phyloP scores from a whole-genome alignment of 2,329 filamentous ascomycete genomes.

The Pseudophaeomoniella oleicola region DNA sequence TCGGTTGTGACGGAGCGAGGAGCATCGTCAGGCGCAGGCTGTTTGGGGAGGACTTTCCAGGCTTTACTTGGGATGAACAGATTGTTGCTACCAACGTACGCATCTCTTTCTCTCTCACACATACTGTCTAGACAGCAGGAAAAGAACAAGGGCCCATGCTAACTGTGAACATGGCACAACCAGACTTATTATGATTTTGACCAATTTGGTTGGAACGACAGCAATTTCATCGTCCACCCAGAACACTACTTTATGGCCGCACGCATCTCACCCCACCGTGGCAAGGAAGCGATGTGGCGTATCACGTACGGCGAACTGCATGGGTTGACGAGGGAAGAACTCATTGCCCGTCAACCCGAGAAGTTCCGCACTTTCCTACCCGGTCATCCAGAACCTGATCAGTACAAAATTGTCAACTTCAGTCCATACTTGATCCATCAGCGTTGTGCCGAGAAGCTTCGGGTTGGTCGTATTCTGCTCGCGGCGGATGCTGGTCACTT shows the following conservation, averaged over 20 bases:
- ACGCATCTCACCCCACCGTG: slow-evolving; percentile 41
- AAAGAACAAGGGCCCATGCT: background rate
- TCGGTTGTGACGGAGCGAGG: slow-evolving; percentile 38
- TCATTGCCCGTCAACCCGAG: slow-evolving; percentile 35
- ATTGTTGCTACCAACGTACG: slow-evolving; percentile 6
- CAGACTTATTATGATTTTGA: slow-evolving; percentile 9
- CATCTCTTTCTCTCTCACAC: background rate
- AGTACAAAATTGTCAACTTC: slow-evolving; percentile 43
- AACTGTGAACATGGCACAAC: background rate
- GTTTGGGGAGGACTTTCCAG: slow-evolving; percentile 5
- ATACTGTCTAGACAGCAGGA: too few relatives aligned
- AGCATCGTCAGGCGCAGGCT: slow-evolving; percentile 5
- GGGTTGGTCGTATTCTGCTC: slow-evolving; percentile 42
- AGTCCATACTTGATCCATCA: slow-evolving; percentile 50
- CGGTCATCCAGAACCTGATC: slow-evolving; percentile 40
- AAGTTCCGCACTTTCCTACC: slow-evolving; percentile 46
- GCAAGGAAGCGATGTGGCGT: slow-evolving; percentile 45
- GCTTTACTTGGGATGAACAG: slow-evolving; percentile 6
- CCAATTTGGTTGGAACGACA: slow-evolving; percentile 10
- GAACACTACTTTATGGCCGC: slow-evolving; percentile 50
- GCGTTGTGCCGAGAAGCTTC: slow-evolving; percentile 41
- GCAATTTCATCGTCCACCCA: slow-evolving; percentile 43
- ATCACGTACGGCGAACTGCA: slow-evolving; percentile 48
- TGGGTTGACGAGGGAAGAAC: slow-evolving; percentile 38
- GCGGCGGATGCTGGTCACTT: slow-evolving; percentile 48